phyloP scores from a whole-genome alignment of 768 basidiomycete genomes.

The Grammothele lineata region DNA sequence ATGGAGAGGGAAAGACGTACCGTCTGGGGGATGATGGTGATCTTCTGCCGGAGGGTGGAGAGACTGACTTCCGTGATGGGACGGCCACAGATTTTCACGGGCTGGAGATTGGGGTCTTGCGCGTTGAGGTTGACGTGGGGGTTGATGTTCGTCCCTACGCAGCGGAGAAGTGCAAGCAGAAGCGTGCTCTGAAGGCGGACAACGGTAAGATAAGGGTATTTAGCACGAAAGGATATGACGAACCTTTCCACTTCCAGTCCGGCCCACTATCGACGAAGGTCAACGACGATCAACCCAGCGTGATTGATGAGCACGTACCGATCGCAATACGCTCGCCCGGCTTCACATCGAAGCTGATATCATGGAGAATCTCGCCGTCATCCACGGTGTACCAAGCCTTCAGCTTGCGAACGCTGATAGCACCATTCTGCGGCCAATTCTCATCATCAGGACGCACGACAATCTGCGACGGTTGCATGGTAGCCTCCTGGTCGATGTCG shows the following conservation, averaged over 20 bases:
- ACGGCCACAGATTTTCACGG: no score
- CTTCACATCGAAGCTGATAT: constrained; percentile 42
- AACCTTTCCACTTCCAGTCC: constrained; percentile 52
- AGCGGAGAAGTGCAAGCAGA: constrained; percentile 48
- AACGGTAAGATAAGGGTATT: not conserved
- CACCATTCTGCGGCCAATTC: constrained; percentile 53
- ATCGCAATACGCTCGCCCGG: constrained; percentile 49
- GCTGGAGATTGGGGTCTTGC: no score
- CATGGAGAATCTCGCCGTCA: constrained; percentile 46
- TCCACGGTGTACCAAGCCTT: constrained; percentile 44
- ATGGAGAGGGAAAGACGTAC: constrained; percentile 12
- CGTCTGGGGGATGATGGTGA: constrained; percentile 58
- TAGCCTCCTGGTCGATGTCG: constrained; percentile 48
- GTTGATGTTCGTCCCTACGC: constrained; percentile 37
- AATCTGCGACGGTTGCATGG: not conserved
- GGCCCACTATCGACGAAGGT: constrained; percentile 36
- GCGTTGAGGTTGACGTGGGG: no score
- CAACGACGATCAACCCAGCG: no score
- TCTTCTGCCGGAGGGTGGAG: constrained; percentile 43
- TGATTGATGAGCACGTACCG: not conserved
- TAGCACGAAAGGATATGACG: not conserved
- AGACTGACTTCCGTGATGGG: constrained; percentile 44
- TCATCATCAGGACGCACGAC: constrained; percentile 18
- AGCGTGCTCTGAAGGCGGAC: constrained; percentile 34
- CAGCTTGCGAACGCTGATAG: constrained; percentile 44